phyloP scores from a whole-genome alignment of 2,329 filamentous ascomycete species.

The Tricladium varicosporioides region DNA sequence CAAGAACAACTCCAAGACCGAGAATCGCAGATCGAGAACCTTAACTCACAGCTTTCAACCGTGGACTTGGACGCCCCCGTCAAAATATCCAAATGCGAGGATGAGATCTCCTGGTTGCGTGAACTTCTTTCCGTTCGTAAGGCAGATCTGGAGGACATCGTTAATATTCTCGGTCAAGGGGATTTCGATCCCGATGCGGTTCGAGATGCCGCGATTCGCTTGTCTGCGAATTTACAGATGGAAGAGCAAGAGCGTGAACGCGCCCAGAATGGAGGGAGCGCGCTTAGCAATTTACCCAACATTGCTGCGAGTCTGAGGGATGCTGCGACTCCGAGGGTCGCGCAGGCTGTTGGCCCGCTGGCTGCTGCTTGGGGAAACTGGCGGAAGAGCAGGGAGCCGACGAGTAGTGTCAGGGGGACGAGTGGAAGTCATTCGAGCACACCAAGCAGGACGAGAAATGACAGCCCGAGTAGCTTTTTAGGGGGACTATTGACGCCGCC shows the following conservation, averaged over 20 bases:
- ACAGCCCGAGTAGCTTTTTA: constrained; percentile 59
- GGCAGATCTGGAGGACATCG: constrained; percentile 90
- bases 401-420: constrained; percentile 26
- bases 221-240: constrained; percentile 95
- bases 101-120: constrained; percentile 91
- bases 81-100: constrained; percentile 88
- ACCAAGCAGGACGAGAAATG: constrained; percentile 27
- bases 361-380: constrained; percentile 97
- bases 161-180: constrained; percentile 72
- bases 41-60: constrained; percentile 69
- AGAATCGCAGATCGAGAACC: constrained; percentile 82
- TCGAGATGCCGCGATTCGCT: constrained; percentile 86
- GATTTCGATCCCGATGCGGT: constrained; percentile 75
- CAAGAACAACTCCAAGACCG: constrained; percentile 96
- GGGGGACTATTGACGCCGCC: constrained; percentile 89
- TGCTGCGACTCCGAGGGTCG: constrained; percentile 77
- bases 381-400: constrained; percentile 58
- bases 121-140: constrained; percentile 89
- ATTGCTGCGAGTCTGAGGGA: constrained; percentile 75
- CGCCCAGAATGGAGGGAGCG: constrained; percentile 67
- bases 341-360: constrained; percentile 72
- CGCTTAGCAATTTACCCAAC: constrained; percentile 64
- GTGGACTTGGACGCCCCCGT: constrained; percentile 73
- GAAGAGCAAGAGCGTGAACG: constrained; percentile 94
- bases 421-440: constrained; percentile 11